Percentiles rank a stretch among this genome's conserved stretches.
Evolutionary conservation across 2,329 filamentous ascomycete species (phyloP).

Genomic region (Fusarium floridanum): DNA sequence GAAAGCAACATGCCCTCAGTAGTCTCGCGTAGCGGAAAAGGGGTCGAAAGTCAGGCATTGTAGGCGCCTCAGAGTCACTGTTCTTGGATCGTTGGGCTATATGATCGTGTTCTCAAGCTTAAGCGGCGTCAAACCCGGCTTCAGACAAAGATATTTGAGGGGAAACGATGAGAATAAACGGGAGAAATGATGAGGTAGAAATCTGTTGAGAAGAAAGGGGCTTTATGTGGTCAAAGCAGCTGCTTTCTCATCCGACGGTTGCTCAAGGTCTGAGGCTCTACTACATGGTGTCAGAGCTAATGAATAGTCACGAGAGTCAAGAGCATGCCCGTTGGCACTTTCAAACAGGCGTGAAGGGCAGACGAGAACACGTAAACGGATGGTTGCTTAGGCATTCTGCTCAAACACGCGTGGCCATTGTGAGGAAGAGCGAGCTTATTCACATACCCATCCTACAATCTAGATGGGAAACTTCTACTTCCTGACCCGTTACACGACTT

Average conservation of each 20-base stretch:
- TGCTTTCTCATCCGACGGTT: not conserved
- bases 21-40: not conserved
- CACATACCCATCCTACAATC: not conserved
- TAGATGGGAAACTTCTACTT: not conserved
- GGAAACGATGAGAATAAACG: fast-evolving
- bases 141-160: not conserved
- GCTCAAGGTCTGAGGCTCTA: not conserved
- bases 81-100: not conserved
- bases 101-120: not conserved
- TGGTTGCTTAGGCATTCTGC: not conserved
- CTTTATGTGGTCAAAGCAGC: not conserved
- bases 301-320: no score
- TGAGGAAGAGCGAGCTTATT: not conserved
- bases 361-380: not conserved
- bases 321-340: no score
- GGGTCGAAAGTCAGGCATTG: not conserved
- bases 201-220: not conserved
- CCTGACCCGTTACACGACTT: not conserved
- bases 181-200: not conserved
- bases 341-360: not conserved
- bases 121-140: not conserved
- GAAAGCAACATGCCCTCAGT: not conserved
- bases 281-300: not conserved
- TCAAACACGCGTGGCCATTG: not conserved
- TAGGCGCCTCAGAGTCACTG: not conserved